A percentile compares a stretch with the other conserved stretches of the same genome.
Evolutionary conservation across 2,329 filamentous ascomycete species (phyloP).

Genomic region (Cercospora canescens): DNA sequence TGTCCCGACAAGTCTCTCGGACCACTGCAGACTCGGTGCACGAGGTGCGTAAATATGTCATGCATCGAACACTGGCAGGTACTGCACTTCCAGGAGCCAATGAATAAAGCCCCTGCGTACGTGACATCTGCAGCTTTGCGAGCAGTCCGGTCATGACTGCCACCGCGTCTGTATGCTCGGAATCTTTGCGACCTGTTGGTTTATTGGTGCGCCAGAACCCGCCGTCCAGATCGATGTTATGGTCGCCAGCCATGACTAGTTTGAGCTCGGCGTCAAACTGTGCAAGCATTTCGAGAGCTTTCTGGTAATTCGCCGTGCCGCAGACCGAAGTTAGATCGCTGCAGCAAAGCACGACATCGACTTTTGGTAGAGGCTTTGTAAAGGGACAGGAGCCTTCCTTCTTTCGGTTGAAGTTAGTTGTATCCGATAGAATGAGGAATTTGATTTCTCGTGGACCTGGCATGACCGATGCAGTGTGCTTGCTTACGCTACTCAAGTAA

Average conservation of each 20-base stretch:
- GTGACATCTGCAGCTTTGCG: constrained; percentile 47
- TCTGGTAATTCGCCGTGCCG: constrained; percentile 28
- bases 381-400: constrained; percentile 9
- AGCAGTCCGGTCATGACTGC: constrained; percentile 18
- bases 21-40: no score
- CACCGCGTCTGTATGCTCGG: constrained; percentile 27
- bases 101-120: no score
- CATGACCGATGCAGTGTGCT: neutral
- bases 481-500: no score
- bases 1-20: neutral
- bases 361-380: constrained; percentile 15
- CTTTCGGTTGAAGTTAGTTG: constrained; percentile 24
- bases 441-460: neutral
- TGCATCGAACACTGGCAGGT: no score
- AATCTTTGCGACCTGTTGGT: constrained; percentile 27
- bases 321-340: constrained; percentile 39
- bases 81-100: no score
- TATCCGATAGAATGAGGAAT: constrained; percentile 32
- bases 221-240: constrained; percentile 33
- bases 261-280: constrained; percentile 34
- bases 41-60: no score
- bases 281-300: constrained; percentile 29
- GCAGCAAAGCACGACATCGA: constrained; percentile 42
- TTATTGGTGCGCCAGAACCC: constrained; percentile 39
- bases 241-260: constrained; percentile 39